Evolutionary conservation across 352 stramenopile genomes (phyloP).

Genomic region (Pythium myriotylum): DNA sequence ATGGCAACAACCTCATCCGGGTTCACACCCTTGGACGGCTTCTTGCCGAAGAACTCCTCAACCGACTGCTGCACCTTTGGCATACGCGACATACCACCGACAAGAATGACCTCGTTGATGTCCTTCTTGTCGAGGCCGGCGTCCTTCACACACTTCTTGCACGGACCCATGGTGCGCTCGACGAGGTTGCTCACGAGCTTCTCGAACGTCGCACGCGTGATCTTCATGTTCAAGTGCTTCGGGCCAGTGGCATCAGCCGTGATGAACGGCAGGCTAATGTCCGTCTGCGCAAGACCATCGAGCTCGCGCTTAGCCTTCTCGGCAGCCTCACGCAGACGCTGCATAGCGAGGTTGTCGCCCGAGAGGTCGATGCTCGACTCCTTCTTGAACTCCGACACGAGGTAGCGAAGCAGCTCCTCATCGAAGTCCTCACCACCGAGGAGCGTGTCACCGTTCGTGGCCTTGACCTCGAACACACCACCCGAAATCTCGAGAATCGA

Average conservation of each 20-base stretch:
- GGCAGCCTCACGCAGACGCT: slow-evolving; percentile 91
- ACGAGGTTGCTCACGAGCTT: slow-evolving; percentile 92
- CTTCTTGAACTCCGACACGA: slow-evolving; percentile 91
- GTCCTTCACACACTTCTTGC: slow-evolving; percentile 92
- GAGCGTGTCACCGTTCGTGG: slow-evolving; percentile 94
- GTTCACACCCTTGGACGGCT: slow-evolving; percentile 78
- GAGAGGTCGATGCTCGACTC: slow-evolving; percentile 91
- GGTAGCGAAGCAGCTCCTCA: slow-evolving; percentile 93
- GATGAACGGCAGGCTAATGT: slow-evolving; percentile 98
- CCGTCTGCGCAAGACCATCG: slow-evolving; percentile 92
- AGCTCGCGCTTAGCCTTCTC: slow-evolving; percentile 95
- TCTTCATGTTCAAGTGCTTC: slow-evolving; percentile 95
- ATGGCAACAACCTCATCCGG: slow-evolving; percentile 82
- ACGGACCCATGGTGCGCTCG: slow-evolving; percentile 94
- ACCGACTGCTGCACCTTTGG: slow-evolving; percentile 60
- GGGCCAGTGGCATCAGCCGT: slow-evolving; percentile 96
- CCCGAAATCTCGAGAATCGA: slow-evolving; percentile 94
- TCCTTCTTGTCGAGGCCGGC: slow-evolving; percentile 89
- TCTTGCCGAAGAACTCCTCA: slow-evolving; percentile 61
- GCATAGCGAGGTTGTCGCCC: slow-evolving; percentile 87
- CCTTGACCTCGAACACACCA: slow-evolving; percentile 96
- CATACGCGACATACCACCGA: slow-evolving; percentile 64
- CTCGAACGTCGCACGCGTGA: slow-evolving; percentile 92
- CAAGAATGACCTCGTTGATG: slow-evolving; percentile 79
- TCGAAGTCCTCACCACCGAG: slow-evolving; percentile 95